Evolutionary conservation across 1,139 yeast genomes (phyloP).

Genomic region (Taphrina pruni): DNA sequence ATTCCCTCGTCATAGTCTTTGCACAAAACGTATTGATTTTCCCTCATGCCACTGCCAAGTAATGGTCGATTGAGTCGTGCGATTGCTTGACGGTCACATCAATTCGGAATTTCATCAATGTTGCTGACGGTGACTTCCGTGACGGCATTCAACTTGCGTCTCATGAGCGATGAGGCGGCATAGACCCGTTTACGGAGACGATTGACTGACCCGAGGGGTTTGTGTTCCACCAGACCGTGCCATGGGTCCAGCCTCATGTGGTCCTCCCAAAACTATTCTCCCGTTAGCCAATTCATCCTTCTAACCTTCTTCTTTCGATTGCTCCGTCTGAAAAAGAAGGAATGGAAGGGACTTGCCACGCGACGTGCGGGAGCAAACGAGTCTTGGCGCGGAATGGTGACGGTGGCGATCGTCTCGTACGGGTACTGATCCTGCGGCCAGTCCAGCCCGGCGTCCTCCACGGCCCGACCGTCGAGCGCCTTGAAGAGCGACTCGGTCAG

Average conservation of each 20-base stretch:
- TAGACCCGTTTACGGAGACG: slow-evolving; percentile 15
- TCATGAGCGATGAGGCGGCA: not conserved
- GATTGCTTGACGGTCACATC: not conserved
- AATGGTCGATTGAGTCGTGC: no score
- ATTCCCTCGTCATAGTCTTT: no score
- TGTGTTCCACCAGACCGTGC: slow-evolving; percentile 13
- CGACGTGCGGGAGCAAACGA: not conserved
- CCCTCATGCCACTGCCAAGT: no score
- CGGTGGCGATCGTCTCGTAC: slow-evolving; percentile 9
- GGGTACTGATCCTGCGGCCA: slow-evolving; percentile 10
- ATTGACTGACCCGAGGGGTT: slow-evolving; percentile 23
- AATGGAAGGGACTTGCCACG: not conserved
- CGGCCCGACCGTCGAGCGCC: slow-evolving; percentile 4
- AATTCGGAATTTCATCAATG: slow-evolving; percentile 18
- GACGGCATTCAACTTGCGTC: slow-evolving; percentile 8
- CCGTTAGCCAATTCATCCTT: no score
- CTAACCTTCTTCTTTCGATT: no score
- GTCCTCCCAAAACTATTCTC: slow-evolving; percentile 20
- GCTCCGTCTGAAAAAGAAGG: not conserved
- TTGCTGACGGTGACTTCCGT: slow-evolving; percentile 21
- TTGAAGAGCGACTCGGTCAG: slow-evolving; percentile 5
- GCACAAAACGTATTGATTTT: no score
- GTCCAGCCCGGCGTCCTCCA: slow-evolving; percentile 23
- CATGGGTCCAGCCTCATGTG: slow-evolving; percentile 24
- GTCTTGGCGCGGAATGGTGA: slow-evolving; percentile 17